phyloP scores from a whole-genome alignment of 495 filamentous ascomycete genomes.

The Paragyromitra xinjiangensis region DNA sequence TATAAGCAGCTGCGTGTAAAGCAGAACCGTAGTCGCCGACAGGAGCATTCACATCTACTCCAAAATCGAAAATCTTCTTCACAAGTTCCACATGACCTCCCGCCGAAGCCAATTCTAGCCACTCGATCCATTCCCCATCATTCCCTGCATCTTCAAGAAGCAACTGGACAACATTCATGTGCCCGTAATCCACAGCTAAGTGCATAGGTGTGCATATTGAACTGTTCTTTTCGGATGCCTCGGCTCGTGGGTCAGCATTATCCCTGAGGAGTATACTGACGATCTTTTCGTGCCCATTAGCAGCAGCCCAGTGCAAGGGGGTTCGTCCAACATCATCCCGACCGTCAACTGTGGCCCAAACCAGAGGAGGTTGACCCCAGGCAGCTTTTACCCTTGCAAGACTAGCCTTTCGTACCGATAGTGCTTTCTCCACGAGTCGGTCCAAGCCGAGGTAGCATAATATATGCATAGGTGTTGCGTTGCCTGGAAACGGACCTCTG shows the following conservation, averaged over 20 bases:
- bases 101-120: constrained; percentile 15
- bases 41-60: constrained; percentile 14
- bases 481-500: constrained; percentile 4
- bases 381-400: background rate
- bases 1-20: constrained; percentile 25
- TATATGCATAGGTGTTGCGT: constrained; percentile 28
- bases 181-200: constrained; percentile 36
- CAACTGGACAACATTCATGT: constrained; percentile 11
- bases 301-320: constrained; percentile 26
- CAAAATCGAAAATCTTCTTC: constrained; percentile 1
- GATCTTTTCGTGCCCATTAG: constrained; percentile 5
- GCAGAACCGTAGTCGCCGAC: constrained; percentile 20
- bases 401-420: background rate
- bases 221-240: background rate
- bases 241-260: background rate
- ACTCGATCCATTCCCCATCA: background rate
- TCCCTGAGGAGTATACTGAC: constrained; percentile 7
- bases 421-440: background rate
- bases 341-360: background rate
- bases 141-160: background rate
- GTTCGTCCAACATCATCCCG: constrained; percentile 21
- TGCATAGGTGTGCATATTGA: constrained; percentile 5
- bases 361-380: background rate
- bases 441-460: constrained; percentile 22
- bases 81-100: constrained; percentile 26